Evolutionary conservation across 129 eudicot species (phyloP).

Genomic region (Escallonia rubra): DNA sequence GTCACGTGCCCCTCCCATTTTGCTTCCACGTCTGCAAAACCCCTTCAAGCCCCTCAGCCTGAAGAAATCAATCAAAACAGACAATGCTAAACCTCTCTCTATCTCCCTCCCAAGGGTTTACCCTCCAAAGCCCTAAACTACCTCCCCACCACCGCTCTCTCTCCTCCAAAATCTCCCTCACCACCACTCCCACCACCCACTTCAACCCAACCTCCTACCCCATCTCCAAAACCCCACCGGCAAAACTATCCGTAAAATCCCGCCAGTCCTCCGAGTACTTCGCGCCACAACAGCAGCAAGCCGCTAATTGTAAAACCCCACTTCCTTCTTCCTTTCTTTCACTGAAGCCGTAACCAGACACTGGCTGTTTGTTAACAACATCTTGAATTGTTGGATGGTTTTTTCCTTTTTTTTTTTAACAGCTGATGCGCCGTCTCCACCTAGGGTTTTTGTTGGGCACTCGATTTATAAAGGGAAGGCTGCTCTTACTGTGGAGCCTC

Average conservation of each 20-base stretch:
- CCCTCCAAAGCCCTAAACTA: constrained; percentile 42
- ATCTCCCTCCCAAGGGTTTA: constrained; percentile 14
- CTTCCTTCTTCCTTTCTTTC: neutral
- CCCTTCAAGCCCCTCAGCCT: too few relatives aligned
- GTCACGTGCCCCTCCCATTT: neutral
- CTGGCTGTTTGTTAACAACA: neutral
- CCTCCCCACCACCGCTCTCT: constrained; percentile 16
- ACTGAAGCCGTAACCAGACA: neutral
- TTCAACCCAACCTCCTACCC: constrained; percentile 9
- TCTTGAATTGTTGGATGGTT: too few relatives aligned
- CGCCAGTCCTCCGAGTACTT: neutral
- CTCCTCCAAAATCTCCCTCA: constrained; percentile 2
- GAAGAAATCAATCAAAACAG: neutral
- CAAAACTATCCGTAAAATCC: neutral
- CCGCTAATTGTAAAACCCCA: too few relatives aligned
- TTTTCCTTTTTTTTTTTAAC: neutral
- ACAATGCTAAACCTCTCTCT: constrained; percentile 42
- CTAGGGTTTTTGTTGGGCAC: constrained; percentile 72
- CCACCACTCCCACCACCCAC: constrained; percentile 10
- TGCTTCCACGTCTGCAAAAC: neutral
- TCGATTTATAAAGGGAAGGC: constrained; percentile 88
- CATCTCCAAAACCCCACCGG: constrained; percentile 11
- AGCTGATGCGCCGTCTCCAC: constrained; percentile 22
- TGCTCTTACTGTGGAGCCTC: constrained; percentile 74
- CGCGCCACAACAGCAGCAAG: neutral